Percentiles rank a stretch among this genome's conserved stretches.
Evolutionary conservation across 306 rosid species (phyloP).

Genomic region (Potentilla sterilis): DNA sequence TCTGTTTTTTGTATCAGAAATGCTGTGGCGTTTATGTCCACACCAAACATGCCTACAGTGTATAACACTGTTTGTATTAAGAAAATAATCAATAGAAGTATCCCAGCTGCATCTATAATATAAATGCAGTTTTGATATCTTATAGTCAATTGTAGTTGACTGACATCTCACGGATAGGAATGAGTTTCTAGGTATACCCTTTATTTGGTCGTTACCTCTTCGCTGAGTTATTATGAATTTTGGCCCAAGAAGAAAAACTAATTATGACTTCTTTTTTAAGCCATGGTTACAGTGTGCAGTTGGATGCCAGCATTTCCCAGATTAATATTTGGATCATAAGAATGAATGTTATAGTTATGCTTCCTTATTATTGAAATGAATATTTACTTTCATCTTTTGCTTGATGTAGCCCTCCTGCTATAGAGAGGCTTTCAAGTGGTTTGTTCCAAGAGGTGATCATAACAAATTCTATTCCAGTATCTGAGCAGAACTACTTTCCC

Average conservation of each 20-base stretch:
- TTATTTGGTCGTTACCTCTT: background rate
- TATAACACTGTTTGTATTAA: background rate
- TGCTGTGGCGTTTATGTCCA: background rate
- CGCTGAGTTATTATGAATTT: background rate
- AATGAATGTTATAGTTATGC: conserved; percentile 6
- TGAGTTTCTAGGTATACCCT: background rate
- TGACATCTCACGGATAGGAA: background rate
- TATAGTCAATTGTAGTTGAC: background rate
- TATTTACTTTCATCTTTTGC: conserved; percentile 1
- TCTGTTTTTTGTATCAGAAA: background rate
- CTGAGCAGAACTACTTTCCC: conserved; percentile 81
- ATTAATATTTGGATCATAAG: background rate
- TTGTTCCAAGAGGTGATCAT: conserved; percentile 94
- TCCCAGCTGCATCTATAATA: background rate
- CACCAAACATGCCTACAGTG: background rate
- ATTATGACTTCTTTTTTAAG: background rate
- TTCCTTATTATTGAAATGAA: background rate
- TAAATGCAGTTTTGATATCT: background rate
- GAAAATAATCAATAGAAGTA: background rate
- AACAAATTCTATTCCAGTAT: conserved; percentile 85
- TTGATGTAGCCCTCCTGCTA: conserved; percentile 88
- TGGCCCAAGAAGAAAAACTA: background rate
- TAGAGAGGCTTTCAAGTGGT: conserved; percentile 87
- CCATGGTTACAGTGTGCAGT: background rate
- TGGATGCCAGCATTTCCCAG: background rate